Percentiles rank a stretch among this genome's conserved stretches.
These are phyloP conservation scores for Volvox africanus DNA, from an alignment of 139 green algal genomes.

Conservation along the genomic window DNA sequence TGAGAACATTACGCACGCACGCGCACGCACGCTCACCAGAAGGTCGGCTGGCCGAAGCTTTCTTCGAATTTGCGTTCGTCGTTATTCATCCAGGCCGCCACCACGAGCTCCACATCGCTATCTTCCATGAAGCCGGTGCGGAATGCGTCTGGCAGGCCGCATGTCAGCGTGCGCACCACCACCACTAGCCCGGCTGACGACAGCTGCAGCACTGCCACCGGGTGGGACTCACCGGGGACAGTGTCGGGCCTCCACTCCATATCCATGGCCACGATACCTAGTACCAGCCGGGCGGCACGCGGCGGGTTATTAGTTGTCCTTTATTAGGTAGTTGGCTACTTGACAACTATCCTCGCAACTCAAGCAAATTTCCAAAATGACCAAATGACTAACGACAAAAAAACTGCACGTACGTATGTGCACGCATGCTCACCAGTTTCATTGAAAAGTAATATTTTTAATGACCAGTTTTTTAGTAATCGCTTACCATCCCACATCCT, in stretches of 20 bases:
- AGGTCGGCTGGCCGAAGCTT: constrained; percentile 35
- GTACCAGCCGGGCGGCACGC: too few species aligned
- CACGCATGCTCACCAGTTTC: too few species aligned
- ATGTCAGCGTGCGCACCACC: neutral
- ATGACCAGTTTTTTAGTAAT: too few species aligned
- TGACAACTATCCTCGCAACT: too few species aligned
- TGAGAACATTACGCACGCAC: too few species aligned
- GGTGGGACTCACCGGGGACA: neutral
- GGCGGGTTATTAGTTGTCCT: too few species aligned
- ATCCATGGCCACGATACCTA: constrained; percentile 33
- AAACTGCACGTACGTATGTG: too few species aligned
- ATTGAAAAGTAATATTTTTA: too few species aligned
- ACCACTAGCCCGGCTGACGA: constrained; percentile 18
- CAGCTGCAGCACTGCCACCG: constrained; percentile 39
- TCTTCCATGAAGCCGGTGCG: constrained; percentile 29
- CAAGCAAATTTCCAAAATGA: too few species aligned
- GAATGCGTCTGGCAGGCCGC: constrained; percentile 33
- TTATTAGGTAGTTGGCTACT: too few species aligned
- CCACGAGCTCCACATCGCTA: constrained; percentile 44
- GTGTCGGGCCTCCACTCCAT: neutral
- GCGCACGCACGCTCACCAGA: neutral
- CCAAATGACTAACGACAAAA: too few species aligned
- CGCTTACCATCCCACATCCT: constrained; percentile 34
- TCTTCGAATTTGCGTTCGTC: constrained; percentile 42
- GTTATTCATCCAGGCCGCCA: neutral